Percentiles rank a stretch among this genome's conserved stretches.
Conservation (phyloP, 768 basidiomycete species). For the Thelephora aurantiotincta region DNA sequence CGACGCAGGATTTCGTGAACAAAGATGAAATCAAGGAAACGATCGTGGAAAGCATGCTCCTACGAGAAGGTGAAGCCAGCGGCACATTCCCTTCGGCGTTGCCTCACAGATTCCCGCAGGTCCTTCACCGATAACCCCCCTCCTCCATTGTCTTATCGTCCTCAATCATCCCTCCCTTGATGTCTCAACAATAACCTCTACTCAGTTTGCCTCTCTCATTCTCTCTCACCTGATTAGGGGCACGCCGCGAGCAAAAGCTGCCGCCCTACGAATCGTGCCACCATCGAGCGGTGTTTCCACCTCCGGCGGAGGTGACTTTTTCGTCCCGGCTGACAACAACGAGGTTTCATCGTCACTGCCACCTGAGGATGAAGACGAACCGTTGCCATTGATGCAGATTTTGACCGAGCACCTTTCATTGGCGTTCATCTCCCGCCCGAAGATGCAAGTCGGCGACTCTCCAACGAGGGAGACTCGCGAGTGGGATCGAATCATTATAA, state of each 20-base stretch:
- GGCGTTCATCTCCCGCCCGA: conserved; percentile 62
- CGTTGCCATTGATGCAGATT: conserved; percentile 68
- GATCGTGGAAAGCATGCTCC: conserved; percentile 60
- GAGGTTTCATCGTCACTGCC: conserved; percentile 20
- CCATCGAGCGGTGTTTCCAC: conserved; percentile 18
- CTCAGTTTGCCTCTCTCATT: conserved; percentile 62
- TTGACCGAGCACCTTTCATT: conserved; percentile 85
- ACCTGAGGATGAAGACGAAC: conserved; percentile 39
- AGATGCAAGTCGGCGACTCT: conserved; percentile 30
- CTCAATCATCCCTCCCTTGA: conserved; percentile 50
- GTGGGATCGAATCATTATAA: conserved; percentile 83
- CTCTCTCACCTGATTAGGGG: conserved; percentile 69
- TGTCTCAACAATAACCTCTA: conserved; percentile 40
- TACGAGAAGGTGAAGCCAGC: conserved; percentile 32
- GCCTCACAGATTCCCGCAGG: conserved; percentile 15
- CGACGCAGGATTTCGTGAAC: conserved; percentile 54
- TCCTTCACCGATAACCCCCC: conserved; percentile 41
- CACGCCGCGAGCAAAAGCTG: conserved; percentile 46
- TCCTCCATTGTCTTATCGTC: conserved; percentile 53
- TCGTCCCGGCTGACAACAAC: conserved; percentile 56
- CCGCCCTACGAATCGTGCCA: conserved; percentile 54
- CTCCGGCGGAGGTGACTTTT: conserved; percentile 33
- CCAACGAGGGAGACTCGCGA: conserved; percentile 66
- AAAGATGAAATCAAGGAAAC: conserved; percentile 58
- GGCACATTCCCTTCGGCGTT: conserved; percentile 10